Percentiles rank a stretch among this genome's conserved stretches.
phyloP scores from a whole-genome alignment of 1,284 basidiomycete species.

The Tylopilus sp. region DNA sequence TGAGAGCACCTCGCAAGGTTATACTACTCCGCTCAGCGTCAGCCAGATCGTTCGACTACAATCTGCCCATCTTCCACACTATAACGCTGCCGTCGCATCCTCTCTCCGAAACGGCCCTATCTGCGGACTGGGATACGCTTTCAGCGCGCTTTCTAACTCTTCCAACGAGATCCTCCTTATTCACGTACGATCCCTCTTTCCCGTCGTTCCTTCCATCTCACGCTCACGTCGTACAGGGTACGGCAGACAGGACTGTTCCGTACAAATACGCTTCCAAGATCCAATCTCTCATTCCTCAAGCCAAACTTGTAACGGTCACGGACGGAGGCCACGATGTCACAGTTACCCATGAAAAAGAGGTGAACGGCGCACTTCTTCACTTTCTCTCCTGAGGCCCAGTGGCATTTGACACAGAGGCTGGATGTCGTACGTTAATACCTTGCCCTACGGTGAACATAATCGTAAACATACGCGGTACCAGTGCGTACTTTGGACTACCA shows the following conservation, averaged over 20 bases:
- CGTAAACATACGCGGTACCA: background rate
- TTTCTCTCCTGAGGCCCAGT: conserved; percentile 36
- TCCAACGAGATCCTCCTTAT: conserved; percentile 55
- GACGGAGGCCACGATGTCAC: conserved; percentile 65
- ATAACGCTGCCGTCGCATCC: conserved; percentile 67
- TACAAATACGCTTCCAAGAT: conserved; percentile 58
- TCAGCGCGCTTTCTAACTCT: conserved; percentile 46
- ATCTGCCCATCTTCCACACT: conserved; percentile 68
- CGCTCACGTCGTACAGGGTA: conserved; percentile 46
- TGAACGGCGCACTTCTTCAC: conserved; percentile 37
- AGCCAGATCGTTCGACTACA: conserved; percentile 62
- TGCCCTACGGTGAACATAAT: background rate
- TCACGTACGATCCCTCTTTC: conserved; percentile 45
- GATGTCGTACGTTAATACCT: background rate
- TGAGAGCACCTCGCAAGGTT: conserved; percentile 9
- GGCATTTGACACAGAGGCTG: background rate
- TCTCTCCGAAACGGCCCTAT: conserved; percentile 71
- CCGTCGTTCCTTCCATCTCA: background rate
- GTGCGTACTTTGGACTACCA: conserved; percentile 1
- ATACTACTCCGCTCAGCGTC: background rate
- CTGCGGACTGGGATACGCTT: conserved; percentile 52
- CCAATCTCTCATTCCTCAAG: conserved; percentile 47
- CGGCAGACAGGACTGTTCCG: conserved; percentile 59
- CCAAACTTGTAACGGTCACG: conserved; percentile 54
- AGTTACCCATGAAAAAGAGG: conserved; percentile 48